Conservation (phyloP, 2,329 filamentous ascomycete genomes). For the Microcyclosporella mali region DNA sequence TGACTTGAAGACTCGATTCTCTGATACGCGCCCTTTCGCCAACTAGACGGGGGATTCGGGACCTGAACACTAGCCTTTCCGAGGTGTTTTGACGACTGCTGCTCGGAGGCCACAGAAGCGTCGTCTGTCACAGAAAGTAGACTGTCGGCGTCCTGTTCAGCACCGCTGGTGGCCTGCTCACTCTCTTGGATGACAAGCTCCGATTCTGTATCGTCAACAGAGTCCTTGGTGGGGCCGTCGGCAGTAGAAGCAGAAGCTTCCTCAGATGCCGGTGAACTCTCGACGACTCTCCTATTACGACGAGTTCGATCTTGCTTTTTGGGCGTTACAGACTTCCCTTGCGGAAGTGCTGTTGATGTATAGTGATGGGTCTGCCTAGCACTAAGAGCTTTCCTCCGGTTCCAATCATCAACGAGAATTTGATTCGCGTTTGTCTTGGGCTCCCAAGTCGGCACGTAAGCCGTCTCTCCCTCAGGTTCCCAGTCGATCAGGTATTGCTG, state of each 20-base stretch:
- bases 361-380: neutral
- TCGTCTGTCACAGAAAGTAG: slow-evolving; percentile 12
- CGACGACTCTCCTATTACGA: slow-evolving; percentile 11
- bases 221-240: neutral
- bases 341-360: too few species aligned
- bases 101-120: neutral
- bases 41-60: slow-evolving; percentile 26
- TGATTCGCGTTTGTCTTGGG: slow-evolving; percentile 33
- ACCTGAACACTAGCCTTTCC: slow-evolving; percentile 10
- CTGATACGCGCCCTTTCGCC: slow-evolving; percentile 20
- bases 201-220: neutral
- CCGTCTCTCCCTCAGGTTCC: slow-evolving; percentile 44
- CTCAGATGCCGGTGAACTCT: slow-evolving; percentile 18
- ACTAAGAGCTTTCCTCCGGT: slow-evolving; percentile 20
- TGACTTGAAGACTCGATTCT: neutral
- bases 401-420: slow-evolving; percentile 33
- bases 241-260: neutral
- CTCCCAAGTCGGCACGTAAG: slow-evolving; percentile 52
- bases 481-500: slow-evolving; percentile 52
- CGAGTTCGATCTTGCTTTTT: too few species aligned
- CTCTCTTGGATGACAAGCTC: neutral
- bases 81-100: neutral
- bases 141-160: slow-evolving; percentile 7
- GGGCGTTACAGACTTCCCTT: too few species aligned
- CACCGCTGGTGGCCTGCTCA: slow-evolving; percentile 5